Evolutionary conservation across 2,329 filamentous ascomycete species (phyloP).

Genomic region (Cryphonectria radicalis): DNA sequence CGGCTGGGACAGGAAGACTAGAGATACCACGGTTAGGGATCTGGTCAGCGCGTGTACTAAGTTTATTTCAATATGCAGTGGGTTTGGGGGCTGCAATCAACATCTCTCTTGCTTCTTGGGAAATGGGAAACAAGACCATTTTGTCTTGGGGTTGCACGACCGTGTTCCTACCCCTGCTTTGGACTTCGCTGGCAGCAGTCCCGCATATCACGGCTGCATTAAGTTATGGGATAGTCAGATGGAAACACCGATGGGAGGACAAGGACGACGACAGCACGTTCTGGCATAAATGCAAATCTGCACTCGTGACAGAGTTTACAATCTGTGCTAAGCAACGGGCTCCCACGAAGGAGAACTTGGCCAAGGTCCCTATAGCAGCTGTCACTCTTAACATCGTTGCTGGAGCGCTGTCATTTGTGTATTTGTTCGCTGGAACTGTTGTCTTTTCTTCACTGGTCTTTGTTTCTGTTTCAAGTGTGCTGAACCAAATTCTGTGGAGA

Average conservation of each 20-base stretch:
- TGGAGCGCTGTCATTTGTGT: neutral
- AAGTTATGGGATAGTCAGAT: neutral
- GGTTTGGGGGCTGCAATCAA: neutral
- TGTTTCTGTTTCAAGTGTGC: slow-evolving; percentile 4
- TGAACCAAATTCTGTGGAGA: slow-evolving; percentile 6
- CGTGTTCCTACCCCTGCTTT: neutral
- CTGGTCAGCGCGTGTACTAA: neutral
- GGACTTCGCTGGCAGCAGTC: slow-evolving; percentile 4
- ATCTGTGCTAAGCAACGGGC: neutral
- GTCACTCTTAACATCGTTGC: neutral
- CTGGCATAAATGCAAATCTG: neutral
- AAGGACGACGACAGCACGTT: neutral
- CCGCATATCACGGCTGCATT: neutral
- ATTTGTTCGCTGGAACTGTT: neutral
- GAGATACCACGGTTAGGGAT: neutral
- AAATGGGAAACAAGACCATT: slow-evolving; percentile 6
- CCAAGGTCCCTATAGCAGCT: neutral
- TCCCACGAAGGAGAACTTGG: neutral
- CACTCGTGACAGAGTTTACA: neutral
- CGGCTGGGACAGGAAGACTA: neutral
- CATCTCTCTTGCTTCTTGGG: slow-evolving; percentile 5
- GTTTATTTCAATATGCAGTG: neutral
- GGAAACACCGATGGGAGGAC: neutral
- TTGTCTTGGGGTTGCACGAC: slow-evolving; percentile 12
- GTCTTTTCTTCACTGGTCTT: slow-evolving; percentile 4